Base-by-base conservation (phyloP, 176 grass and related monocot species). In the Chrysopogon serrulatus region DNA sequence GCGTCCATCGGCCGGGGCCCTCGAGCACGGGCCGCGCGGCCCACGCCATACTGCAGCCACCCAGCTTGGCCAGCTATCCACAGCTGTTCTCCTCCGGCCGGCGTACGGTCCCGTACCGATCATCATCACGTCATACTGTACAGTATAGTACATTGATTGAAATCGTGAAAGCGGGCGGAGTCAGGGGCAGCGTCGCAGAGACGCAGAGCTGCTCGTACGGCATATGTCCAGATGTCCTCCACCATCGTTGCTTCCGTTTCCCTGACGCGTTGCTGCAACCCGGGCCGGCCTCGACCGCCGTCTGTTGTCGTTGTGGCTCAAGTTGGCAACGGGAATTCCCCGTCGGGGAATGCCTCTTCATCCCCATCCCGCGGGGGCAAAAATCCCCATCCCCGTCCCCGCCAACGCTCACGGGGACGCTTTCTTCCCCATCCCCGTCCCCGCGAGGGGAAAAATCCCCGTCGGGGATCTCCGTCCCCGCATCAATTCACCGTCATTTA, bases 41-140 rank as follows among this genome's bases (percentile, higher is more conserved):
- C 17, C 83, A 17, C 51, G 19, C 18, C 36, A 28, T 73, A 37
- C 51, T 30, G 53, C 59, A 7, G 69, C 36, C 23, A 56, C 53
- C 51, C 51, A 54, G 51, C 51, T 51, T 51, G 21, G 53, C 57
- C 68, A 73, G 77, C 77, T 65, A 45, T 64, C 42, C 45, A 75
- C 70, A 87, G 71, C 71, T 82, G 62, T 76, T 59, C 47, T 68
- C 36, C 42, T 68, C 33, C 59, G 34, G 27, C 44, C 27, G 68
- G 45, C 47, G 78, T 82, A 81, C 79, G 40, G 7, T 8, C 27
- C 23, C 14, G 37, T 66, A 63, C n/a, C 16, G 10, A 19, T 51
- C 78, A 59, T 34, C 76, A 35, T 24, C 33, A 33, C 32, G 72
- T 86, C 84, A 32, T 19, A n/a, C n/a, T n/a, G n/a, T n/a, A n/a